Conservation (phyloP, 495 filamentous ascomycete species). For the Talaromyces nanjingensis region DNA sequence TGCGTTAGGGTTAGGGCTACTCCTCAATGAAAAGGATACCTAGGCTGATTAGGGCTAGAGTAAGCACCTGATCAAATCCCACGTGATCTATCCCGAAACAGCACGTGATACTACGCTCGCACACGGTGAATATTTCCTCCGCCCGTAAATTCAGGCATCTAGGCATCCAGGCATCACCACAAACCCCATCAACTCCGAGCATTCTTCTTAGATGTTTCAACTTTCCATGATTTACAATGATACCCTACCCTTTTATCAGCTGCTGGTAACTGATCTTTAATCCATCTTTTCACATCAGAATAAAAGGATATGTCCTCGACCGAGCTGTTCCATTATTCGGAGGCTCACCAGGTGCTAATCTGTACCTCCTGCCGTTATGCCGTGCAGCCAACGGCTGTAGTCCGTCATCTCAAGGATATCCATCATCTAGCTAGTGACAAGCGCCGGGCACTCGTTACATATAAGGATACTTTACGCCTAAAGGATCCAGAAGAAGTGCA, state of each 20-base stretch:
- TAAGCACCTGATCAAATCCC: background rate
- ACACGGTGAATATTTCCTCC: background rate
- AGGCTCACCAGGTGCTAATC: slow-evolving; percentile 21
- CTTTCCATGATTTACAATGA: too few species aligned
- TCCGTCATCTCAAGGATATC: slow-evolving; percentile 33
- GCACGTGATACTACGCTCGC: too few species aligned
- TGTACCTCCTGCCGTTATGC: slow-evolving; percentile 27
- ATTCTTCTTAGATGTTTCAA: too few species aligned
- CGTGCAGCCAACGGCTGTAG: slow-evolving; percentile 26
- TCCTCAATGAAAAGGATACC: too few species aligned
- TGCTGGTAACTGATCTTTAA: background rate
- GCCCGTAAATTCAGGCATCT: background rate
- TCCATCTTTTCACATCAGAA: background rate
- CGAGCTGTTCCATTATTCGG: slow-evolving; percentile 18
- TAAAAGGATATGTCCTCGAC: background rate
- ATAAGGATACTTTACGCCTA: slow-evolving; percentile 16
- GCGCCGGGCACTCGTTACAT: slow-evolving; percentile 20
- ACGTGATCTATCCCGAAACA: too few species aligned
- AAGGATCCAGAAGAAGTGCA: slow-evolving; percentile 16
- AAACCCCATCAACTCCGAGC: too few species aligned
- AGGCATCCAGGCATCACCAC: too few species aligned
- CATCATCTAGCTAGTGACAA: slow-evolving; percentile 21
- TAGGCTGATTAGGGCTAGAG: background rate
- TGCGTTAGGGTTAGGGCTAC: background rate
- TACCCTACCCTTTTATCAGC: too few species aligned